Base-by-base conservation (phyloP, 495 filamentous ascomycete species). In the Xylaria scruposa region DNA sequence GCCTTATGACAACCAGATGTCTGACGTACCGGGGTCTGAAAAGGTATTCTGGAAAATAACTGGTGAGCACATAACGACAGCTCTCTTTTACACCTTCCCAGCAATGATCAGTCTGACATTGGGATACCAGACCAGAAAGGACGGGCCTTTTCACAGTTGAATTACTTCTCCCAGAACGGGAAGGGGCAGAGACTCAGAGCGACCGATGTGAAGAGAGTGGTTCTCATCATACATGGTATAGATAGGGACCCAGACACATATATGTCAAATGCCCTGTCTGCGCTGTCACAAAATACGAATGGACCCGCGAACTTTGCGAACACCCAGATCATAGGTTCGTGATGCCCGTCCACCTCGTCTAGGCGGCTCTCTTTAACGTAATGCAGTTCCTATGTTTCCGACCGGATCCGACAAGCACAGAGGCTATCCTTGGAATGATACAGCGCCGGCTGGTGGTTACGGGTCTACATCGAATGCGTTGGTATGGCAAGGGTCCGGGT, bases 261-360 rank as follows among this genome's bases (percentile, higher is more conserved):
- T 26, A 53, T 53, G 49, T 53, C 49, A 53, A 53, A 53, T 53
- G 49, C 49, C 9, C 49, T 53, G 19, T 53, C 49, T 53, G 49
- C 49, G 0, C 21, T 53, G n/a, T 53, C 49, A 53, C 49, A 53
- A 26, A 53, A 53, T 12, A 53, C n/a, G 1, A 26, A 53, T 53
- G 49, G 49, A 3, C 49, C 49, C 12, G 49, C 49, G 2, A 53
- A 53, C 49, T 53, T 53, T 53, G 49, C 49, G 2, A 53, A 53
- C 49, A 53, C 49, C n/a, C 49, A 53, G n/a, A 53, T 53, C 49
- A 53, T 53, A 53, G 49, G 49, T 53, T 53, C n/a, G 49, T 53
- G 49, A 53, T 5, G 2, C n/a, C 6, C 9, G n/a, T 53, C n/a
- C 49, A 53, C 21, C 49, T 21, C 49, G 3, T 19, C 49, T n/a